A percentile compares a stretch with the other conserved stretches of the same genome.
Evolutionary conservation across 768 basidiomycete species (phyloP).

Genomic region (Paxillus ammoniavirescens): DNA sequence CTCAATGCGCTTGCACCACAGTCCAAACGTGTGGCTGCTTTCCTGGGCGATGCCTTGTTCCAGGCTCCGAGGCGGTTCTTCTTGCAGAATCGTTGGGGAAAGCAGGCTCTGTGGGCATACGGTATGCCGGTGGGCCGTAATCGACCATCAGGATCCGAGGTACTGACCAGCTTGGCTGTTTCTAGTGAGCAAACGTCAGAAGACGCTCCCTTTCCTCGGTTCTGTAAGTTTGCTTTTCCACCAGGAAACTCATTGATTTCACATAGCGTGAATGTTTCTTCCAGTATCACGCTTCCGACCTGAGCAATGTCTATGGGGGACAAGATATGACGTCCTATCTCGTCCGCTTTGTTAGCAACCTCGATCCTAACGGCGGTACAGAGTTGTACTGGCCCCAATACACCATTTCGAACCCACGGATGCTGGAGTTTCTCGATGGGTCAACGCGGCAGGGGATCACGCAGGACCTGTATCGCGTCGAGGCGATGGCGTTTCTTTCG

Average conservation of each 20-base stretch:
- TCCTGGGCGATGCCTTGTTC: slow-evolving; percentile 37
- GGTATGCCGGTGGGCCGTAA: slow-evolving; percentile 3
- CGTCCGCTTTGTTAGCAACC: slow-evolving; percentile 19
- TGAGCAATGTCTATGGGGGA: slow-evolving; percentile 40
- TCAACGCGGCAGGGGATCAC: slow-evolving; percentile 33
- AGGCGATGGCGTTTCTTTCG: slow-evolving; percentile 36
- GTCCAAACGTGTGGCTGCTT: too few relatives aligned
- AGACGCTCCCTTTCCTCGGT: too few relatives aligned
- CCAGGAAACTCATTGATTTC: too few relatives aligned
- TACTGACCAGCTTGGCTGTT: too few relatives aligned
- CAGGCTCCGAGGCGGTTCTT: slow-evolving; percentile 50
- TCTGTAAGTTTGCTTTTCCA: too few relatives aligned
- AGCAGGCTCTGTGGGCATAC: slow-evolving; percentile 39
- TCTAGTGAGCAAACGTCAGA: too few relatives aligned
- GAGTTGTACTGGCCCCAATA: slow-evolving; percentile 47
- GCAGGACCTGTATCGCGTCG: slow-evolving; percentile 42
- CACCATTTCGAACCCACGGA: slow-evolving; percentile 28
- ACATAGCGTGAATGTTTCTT: background rate
- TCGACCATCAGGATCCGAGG: too few relatives aligned
- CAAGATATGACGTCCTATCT: slow-evolving; percentile 42
- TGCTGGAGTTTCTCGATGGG: slow-evolving; percentile 42
- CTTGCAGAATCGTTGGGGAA: slow-evolving; percentile 35
- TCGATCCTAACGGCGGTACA: slow-evolving; percentile 37
- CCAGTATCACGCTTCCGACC: slow-evolving; percentile 45
- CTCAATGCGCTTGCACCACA: too few relatives aligned